Evolutionary conservation across 2,329 filamentous ascomycete genomes (phyloP), one percentile per base, ranked within the genome.

Genomic region (Coniella lustricola): DNA sequence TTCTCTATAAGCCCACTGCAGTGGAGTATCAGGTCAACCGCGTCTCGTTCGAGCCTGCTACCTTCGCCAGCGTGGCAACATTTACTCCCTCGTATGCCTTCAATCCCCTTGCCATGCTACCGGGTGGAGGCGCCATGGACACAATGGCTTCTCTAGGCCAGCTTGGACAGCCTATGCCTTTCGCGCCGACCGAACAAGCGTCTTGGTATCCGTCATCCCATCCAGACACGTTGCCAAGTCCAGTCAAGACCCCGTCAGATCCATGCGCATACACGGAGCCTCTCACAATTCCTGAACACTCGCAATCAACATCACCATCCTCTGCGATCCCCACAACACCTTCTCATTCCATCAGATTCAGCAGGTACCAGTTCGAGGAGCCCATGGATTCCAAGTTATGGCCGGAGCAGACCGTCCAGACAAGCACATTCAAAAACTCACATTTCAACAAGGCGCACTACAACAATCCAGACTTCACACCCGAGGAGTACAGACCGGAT

Each of bases 361-460:
- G 73, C 57, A 72, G 74, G 50, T 79, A 75, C 59, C 75, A 75
- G 49, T 76, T 74, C 49, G 40, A 62, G 17, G 57, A 57, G 34
- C 56, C 56, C 2, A 53, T 57, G 43, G 59, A 48, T 12, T 10
- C 35, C 68, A 62, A 49, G 62, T 60, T 38, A 59, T 61, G 60
- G 41, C 61, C 59, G 35, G 74, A 76, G 49, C 70, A 73, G n/a
- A 64, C 68, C 3, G 73, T 75, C 44, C 71, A 70, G 46, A 83
- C 77, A 2, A 74, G 69, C 44, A 79, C 76, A 1, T 85, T 85
- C 58, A 81, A 81, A 58, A 83, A 84, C 55, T 81, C 76, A 45
- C 77, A 84, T 47, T 83, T 79, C 65, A 85, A 84, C 57, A 74
- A 74, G 40, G 81, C 81, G 1, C 82, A 85, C 59, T 85, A 79